A percentile compares a stretch with the other conserved stretches of the same genome.
Evolutionary conservation across 2,329 filamentous ascomycete species (phyloP).

Genomic region (Triangularia verruculosa): DNA sequence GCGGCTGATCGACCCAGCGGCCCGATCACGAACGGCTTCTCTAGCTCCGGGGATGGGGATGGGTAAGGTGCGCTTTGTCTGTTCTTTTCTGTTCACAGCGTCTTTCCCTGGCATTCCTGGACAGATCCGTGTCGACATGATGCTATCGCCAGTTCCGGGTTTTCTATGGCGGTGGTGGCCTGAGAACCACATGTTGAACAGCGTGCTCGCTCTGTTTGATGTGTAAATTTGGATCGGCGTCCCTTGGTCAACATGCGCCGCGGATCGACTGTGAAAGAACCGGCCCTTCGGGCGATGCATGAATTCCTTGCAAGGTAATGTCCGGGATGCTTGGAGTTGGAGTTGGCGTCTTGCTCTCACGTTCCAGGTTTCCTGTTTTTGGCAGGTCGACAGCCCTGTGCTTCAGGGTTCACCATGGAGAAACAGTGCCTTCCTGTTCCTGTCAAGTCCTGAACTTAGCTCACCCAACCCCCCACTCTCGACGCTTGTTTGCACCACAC

Average conservation of each 20-base stretch:
- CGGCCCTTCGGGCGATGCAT: not conserved
- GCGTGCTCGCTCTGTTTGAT: not conserved
- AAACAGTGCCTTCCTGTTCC: not conserved
- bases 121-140: too few species aligned
- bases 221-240: not conserved
- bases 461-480: not conserved
- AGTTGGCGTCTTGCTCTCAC: not conserved
- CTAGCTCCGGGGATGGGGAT: constrained; percentile 22
- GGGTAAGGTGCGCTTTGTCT: too few species aligned
- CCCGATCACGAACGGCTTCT: constrained; percentile 19
- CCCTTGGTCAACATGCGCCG: not conserved
- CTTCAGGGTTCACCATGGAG: not conserved
- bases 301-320: constrained; percentile 2
- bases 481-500: not conserved
- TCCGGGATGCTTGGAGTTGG: not conserved
- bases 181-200: not conserved
- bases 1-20: constrained; percentile 15
- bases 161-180: not conserved
- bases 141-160: not conserved
- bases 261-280: not conserved
- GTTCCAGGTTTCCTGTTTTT: not conserved
- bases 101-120: too few species aligned
- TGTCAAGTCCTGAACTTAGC: not conserved
- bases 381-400: not conserved
- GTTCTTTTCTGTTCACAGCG: not conserved